Evolutionary conservation across 1,284 basidiomycete genomes (phyloP).

Genomic region (Boletus holoroseus): DNA sequence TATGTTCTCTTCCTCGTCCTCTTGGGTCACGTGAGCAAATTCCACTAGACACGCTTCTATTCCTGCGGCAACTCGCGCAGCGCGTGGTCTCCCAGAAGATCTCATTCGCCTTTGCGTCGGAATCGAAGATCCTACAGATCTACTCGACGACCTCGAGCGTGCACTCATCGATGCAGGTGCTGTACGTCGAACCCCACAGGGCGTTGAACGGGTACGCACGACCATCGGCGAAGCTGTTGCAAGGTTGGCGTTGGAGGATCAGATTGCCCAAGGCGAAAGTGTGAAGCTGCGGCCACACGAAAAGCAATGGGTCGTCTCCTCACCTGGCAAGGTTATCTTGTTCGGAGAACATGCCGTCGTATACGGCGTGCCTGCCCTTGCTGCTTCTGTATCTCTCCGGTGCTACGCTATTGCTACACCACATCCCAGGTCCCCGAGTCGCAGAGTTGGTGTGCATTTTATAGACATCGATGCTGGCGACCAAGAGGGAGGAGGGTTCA

Average conservation of each 20-base stretch:
- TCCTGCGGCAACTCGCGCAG: conserved; percentile 87
- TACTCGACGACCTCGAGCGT: conserved; percentile 92
- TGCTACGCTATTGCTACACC: conserved; percentile 86
- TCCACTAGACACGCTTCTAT: conserved; percentile 87
- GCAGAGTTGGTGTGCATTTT: conserved; percentile 73
- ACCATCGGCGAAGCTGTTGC: conserved; percentile 61
- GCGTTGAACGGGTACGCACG: conserved; percentile 36
- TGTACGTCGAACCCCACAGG: conserved; percentile 53
- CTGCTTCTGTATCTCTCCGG: conserved; percentile 90
- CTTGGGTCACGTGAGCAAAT: conserved; percentile 11
- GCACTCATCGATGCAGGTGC: conserved; percentile 91
- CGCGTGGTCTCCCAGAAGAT: conserved; percentile 93
- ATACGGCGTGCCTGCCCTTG: conserved; percentile 95
- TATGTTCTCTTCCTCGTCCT: conserved; percentile 43
- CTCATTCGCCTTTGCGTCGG: conserved; percentile 97
- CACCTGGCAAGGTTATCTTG: conserved; percentile 96
- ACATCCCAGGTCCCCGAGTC: conserved; percentile 42
- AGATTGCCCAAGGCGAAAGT: conserved; percentile 11
- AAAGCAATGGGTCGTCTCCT: conserved; percentile 82
- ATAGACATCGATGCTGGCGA: conserved; percentile 63
- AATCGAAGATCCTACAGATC: conserved; percentile 91
- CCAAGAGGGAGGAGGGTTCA: conserved; percentile 39
- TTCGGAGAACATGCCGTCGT: conserved; percentile 99
- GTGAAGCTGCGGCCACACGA: conserved; percentile 33
- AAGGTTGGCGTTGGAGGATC: conserved; percentile 47